Percentiles rank a stretch among this genome's conserved stretches.
Conservation (phyloP, 1,284 basidiomycete species). For the Fistulinella cinereoalba region DNA sequence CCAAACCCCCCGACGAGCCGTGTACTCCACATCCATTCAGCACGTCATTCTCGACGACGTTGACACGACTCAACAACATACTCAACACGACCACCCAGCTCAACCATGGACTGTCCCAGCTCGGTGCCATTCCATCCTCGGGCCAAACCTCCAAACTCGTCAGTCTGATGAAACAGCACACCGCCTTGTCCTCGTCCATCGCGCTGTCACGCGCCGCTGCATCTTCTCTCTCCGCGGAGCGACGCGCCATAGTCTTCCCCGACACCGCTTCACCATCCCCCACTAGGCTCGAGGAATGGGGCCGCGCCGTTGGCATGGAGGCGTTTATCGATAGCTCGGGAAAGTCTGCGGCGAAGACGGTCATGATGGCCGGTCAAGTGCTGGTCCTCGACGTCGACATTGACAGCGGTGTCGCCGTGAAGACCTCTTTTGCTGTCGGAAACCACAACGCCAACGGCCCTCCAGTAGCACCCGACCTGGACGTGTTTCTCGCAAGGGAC, state of each 20-base stretch:
- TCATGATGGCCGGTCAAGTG: conserved; percentile 71
- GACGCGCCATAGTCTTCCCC: conserved; percentile 24
- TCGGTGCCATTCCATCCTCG: conserved; percentile 46
- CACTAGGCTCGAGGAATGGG: conserved; percentile 57
- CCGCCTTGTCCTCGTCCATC: conserved; percentile 41
- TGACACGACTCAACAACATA: conserved; percentile 46
- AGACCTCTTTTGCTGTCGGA: conserved; percentile 69
- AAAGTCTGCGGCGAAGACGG: conserved; percentile 39
- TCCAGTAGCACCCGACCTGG: conserved; percentile 45
- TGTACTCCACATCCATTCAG: conserved; percentile 50
- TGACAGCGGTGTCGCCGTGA: conserved; percentile 48
- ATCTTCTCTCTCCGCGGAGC: conserved; percentile 20
- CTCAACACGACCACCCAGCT: conserved; percentile 51
- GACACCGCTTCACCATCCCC: conserved; percentile 30
- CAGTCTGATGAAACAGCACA: conserved; percentile 62
- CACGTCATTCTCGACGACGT: conserved; percentile 40
- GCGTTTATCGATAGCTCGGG: conserved; percentile 60
- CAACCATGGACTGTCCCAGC: conserved; percentile 50
- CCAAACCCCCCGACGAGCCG: conserved; percentile 19
- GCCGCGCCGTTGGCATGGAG: conserved; percentile 64
- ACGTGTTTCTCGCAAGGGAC: conserved; percentile 54
- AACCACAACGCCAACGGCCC: conserved; percentile 44
- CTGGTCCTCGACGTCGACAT: conserved; percentile 75
- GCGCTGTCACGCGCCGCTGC: conserved; percentile 24
- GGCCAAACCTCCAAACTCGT: conserved; percentile 58